These are phyloP conservation scores for Eucalyptus decipiens DNA, from an alignment of 345 rosid species.

Conservation along the genomic window DNA sequence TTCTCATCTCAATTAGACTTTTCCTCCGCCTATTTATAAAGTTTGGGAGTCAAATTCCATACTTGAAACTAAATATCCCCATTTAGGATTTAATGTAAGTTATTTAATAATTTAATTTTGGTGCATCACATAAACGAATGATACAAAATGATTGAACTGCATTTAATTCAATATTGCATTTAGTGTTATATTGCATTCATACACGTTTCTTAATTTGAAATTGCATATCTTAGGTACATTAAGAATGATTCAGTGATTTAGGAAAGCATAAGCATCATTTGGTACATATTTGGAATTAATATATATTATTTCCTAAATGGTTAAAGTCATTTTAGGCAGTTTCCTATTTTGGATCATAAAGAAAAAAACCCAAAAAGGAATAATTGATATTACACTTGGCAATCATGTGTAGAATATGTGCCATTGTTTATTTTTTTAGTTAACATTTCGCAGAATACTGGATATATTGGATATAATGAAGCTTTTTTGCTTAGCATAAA, in stretches of 20 bases:
- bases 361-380: too few relatives aligned
- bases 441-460: too few relatives aligned
- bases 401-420: too few relatives aligned
- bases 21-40: too few relatives aligned
- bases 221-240: neutral
- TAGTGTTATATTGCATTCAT: neutral
- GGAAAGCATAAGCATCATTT: neutral
- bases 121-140: neutral
- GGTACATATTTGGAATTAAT: neutral
- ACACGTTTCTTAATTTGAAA: too few relatives aligned
- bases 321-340: neutral
- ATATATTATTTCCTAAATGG: neutral
- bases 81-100: neutral
- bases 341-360: too few relatives aligned
- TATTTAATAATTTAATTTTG: neutral
- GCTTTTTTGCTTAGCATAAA: neutral
- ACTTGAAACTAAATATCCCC: too few relatives aligned
- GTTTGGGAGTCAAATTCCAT: accelerated
- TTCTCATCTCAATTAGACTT: too few relatives aligned
- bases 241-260: neutral
- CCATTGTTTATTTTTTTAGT: too few relatives aligned
- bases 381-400: too few relatives aligned
- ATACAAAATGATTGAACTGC: neutral
- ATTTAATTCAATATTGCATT: neutral
- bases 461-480: too few relatives aligned